Base-by-base conservation (phyloP, 2,329 filamentous ascomycete genomes). In the Aspergillus glaucus region DNA sequence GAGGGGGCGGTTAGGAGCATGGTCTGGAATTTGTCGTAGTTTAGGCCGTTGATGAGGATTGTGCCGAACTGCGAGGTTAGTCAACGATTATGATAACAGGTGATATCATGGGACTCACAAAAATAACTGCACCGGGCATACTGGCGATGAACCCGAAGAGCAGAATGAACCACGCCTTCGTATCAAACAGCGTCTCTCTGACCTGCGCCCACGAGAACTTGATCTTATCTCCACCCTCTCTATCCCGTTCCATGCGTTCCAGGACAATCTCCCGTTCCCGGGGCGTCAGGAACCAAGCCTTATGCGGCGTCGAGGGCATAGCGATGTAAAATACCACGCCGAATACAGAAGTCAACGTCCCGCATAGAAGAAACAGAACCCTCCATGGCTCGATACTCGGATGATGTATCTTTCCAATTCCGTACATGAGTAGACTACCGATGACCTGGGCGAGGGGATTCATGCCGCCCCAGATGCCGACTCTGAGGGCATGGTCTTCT, bases 401-500 rank as follows among this genome's bases (percentile, higher is more conserved):
- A 0, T 51, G 56, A 47, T 74, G 70, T 17, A 36, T 7, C 50
- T 70, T 70, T 36, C 74, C 76, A 45, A 79, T 75, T 32, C 75
- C 74, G 53, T 77, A 78, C 73, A 76, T 77, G n/a, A 77, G 63
- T 4, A 76, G 51, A 24, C 63, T 69, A 8, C 75, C 74, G 34
- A 74, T 52, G 26, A 76, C 64, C 53, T 77, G 74, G 0, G 75
- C 72, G 2, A 76, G 37, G 66, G 34, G 34, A 2, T 17, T 36
- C 34, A 36, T 36, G 34, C 14, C 15, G 6, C 14, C 15, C 34
- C 34, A 36, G 34, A 36, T 36, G 34, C 34, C 15, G 15, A 36
- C 34, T 9, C 34, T 36, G 34, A 61, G 40, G 12, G 65, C 52
- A 52, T 71, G 70, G 39, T 73, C 69, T 7, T 58, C 48, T 46